phyloP scores from a whole-genome alignment of 1,139 yeast genomes.

The Pichia sp. region DNA sequence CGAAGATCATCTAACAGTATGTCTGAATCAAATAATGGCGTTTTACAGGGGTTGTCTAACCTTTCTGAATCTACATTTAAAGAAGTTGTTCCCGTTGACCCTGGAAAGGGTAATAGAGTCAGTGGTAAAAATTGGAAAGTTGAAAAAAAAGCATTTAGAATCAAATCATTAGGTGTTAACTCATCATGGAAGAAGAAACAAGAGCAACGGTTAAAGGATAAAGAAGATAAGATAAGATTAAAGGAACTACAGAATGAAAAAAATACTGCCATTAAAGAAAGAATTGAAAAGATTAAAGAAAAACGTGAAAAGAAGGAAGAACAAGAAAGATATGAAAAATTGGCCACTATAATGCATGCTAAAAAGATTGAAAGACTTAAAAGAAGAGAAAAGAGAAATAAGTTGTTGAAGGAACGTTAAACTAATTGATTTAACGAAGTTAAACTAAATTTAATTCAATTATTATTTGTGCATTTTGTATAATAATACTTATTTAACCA shows the following conservation, averaged over 20 bases:
- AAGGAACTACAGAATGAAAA: conserved; percentile 59
- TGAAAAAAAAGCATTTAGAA: conserved; percentile 43
- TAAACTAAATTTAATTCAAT: background rate
- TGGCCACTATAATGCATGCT: conserved; percentile 70
- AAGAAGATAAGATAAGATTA: conserved; percentile 30
- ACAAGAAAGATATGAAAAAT: conserved; percentile 62
- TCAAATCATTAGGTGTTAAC: conserved; percentile 31
- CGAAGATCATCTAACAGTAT: background rate
- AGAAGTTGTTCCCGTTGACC: conserved; percentile 24
- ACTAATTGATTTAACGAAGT: background rate
- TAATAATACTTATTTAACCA: background rate
- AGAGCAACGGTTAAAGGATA: conserved; percentile 26
- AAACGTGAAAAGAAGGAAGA: conserved; percentile 67
- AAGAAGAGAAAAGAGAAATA: conserved; percentile 77
- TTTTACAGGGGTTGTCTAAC: background rate
- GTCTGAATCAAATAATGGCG: background rate
- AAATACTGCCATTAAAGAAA: conserved; percentile 43
- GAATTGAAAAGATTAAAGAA: conserved; percentile 51
- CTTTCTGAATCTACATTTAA: conserved; percentile 8
- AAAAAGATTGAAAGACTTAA: conserved; percentile 74
- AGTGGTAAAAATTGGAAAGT: conserved; percentile 49
- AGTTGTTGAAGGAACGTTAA: conserved; percentile 52
- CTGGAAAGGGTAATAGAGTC: conserved; percentile 40
- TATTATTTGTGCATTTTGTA: background rate
- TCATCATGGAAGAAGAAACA: conserved; percentile 26